Conservation (phyloP, 495 filamentous ascomycete genomes). For the Diplogelasinospora grovesii region DNA sequence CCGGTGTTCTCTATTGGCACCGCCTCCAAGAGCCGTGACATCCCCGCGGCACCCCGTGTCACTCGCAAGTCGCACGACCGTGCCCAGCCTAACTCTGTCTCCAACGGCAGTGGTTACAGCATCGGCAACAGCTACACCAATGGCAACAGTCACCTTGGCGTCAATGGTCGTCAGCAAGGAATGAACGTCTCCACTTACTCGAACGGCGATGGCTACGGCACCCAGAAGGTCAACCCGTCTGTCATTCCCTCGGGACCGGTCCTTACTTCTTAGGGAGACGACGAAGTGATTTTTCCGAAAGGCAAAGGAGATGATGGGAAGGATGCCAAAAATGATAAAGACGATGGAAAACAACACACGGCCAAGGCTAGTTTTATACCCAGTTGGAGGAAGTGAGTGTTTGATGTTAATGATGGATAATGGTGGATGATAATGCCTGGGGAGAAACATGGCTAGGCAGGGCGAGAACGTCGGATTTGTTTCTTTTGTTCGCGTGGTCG, state of each 20-base stretch:
- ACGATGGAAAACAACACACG: background rate
- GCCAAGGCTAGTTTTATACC: conserved; percentile 11
- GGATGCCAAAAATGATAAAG: background rate
- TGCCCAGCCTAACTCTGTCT: background rate
- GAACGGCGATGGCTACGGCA: background rate
- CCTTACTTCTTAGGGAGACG: conserved; percentile 9
- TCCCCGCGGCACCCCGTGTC: conserved; percentile 58
- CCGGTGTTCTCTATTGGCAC: conserved; percentile 86
- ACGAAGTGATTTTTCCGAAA: conserved; percentile 9
- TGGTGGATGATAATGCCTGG: no score
- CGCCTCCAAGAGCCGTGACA: conserved; percentile 62
- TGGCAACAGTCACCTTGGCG: background rate
- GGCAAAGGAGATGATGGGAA: background rate
- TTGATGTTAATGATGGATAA: background rate
- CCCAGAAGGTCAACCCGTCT: conserved; percentile 5
- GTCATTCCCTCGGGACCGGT: conserved; percentile 1
- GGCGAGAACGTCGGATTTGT: no score
- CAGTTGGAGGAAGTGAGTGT: conserved; percentile 7
- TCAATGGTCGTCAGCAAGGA: conserved; percentile 6
- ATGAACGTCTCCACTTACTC: background rate
- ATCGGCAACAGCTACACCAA: background rate
- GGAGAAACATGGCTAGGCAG: no score
- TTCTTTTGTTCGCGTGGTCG: no score
- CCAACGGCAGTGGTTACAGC: conserved; percentile 11
- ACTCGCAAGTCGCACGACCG: conserved; percentile 64